These are phyloP conservation scores for Volvariella surrecta DNA, from an alignment of 1,284 basidiomycete species.

Conservation along the genomic window DNA sequence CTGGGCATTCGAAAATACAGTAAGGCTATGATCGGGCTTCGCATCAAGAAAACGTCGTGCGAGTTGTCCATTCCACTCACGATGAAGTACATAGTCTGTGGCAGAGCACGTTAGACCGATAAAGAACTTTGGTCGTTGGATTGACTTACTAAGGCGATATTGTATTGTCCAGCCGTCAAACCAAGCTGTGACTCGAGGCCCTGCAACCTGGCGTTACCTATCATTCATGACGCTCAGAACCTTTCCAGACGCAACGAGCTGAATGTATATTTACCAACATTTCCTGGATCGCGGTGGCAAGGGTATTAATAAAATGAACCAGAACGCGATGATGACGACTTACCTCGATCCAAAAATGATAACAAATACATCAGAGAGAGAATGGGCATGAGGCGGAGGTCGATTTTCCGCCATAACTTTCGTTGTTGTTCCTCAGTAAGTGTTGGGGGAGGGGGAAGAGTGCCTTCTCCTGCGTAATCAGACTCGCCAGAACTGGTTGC, in stretches of 20 bases:
- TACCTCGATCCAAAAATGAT: conserved; percentile 59
- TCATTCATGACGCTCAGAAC: neutral
- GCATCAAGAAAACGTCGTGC: neutral
- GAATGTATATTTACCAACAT: conserved; percentile 34
- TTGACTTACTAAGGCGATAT: conserved; percentile 49
- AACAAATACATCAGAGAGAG: conserved; percentile 55
- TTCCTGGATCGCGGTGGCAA: conserved; percentile 28
- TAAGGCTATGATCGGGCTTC: conserved; percentile 37
- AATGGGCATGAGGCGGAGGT: conserved; percentile 56
- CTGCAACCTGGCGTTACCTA: conserved; percentile 61
- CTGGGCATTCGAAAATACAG: conserved; percentile 52
- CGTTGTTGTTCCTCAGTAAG: conserved; percentile 45
- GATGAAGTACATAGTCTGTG: conserved; percentile 62
- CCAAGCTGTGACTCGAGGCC: conserved; percentile 45
- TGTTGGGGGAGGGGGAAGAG: conserved; percentile 34
- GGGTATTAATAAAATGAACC: neutral
- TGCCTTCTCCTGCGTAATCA: conserved; percentile 31
- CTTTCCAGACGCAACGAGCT: neutral
- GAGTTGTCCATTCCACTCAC: conserved; percentile 27
- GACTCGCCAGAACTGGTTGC: neutral
- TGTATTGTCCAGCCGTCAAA: conserved; percentile 51
- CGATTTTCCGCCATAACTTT: conserved; percentile 56
- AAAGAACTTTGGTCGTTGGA: neutral
- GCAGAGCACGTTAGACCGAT: conserved; percentile 1
- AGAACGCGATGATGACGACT: conserved; percentile 6